Evolutionary conservation across 2,329 filamentous ascomycete genomes (phyloP).

Genomic region (Lachnellula subtilissima): DNA sequence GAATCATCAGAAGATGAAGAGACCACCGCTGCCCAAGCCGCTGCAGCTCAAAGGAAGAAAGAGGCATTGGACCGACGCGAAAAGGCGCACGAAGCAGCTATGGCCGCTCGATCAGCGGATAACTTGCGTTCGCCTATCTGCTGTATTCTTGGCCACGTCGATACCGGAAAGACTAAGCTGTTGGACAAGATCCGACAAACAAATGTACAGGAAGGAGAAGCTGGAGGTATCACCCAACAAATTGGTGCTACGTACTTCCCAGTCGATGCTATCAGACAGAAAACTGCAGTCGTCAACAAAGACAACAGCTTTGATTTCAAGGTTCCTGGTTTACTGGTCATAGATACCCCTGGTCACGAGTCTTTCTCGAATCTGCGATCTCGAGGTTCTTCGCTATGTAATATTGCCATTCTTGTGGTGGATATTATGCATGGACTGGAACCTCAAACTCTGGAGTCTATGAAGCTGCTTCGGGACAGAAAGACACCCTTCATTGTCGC

Average conservation of each 20-base stretch:
- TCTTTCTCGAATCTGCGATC: slow-evolving; percentile 98
- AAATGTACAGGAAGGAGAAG: slow-evolving; percentile 98
- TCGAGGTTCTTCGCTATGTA: slow-evolving; percentile 94
- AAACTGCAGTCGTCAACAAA: slow-evolving; percentile 88
- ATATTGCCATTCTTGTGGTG: slow-evolving; percentile 97
- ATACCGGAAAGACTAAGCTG: slow-evolving; percentile 99
- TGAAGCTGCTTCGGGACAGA: slow-evolving; percentile 85
- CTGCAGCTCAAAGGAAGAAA: slow-evolving; percentile 73
- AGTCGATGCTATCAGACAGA: slow-evolving; percentile 83
- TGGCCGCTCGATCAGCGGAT: slow-evolving; percentile 88
- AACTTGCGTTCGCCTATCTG: slow-evolving; percentile 96
- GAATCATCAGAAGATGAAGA: slow-evolving; percentile 68
- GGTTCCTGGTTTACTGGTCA: slow-evolving; percentile 91
- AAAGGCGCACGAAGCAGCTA: slow-evolving; percentile 84
- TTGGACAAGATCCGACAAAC: slow-evolving; percentile 98
- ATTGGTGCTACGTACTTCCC: slow-evolving; percentile 99
- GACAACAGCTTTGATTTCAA: slow-evolving; percentile 93
- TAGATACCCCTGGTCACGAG: slow-evolving; percentile 99
- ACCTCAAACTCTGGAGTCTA: slow-evolving; percentile 94
- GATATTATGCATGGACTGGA: slow-evolving; percentile 99
- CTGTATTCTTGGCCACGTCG: slow-evolving; percentile 99
- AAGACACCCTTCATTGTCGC: slow-evolving; percentile 98
- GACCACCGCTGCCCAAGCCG: slow-evolving; percentile 65
- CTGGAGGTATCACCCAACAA: slow-evolving; percentile 98
- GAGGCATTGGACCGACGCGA: slow-evolving; percentile 85